Evolutionary conservation across 352 stramenopile species (phyloP), one percentile per base, ranked within the genome.

Genomic region (Phytophthora pisi): DNA sequence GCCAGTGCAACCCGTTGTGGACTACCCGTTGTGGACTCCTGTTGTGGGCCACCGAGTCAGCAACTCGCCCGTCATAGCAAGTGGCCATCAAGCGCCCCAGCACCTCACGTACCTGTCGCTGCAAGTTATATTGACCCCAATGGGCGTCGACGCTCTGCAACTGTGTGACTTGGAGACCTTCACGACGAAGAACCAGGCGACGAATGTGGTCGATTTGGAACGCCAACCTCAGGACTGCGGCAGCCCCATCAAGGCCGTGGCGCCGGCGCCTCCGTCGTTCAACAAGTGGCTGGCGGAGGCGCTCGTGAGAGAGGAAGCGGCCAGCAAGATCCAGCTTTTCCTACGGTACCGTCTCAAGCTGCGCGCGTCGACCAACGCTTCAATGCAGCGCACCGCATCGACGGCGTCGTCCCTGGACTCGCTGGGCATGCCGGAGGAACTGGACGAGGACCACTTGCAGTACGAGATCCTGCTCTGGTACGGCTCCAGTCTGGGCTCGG

Each of bases 401-500:
- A 77, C 69, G 4, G 42, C 55, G 16, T 80, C 72, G 20, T 72
- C 63, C 16, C 60, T 64, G 20, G 69, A 63, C 26, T 74, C 73
- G 38, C 68, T 74, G n/a, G 59, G 65, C 42, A 63, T 45, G 0
- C 63, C 16, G 2, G 69, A 70, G 1, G 75, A 83, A 43, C 64
- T 84, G 7, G 75, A 89, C 30, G 64, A 75, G 11, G 64, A 79
- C 20, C 70, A 81, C 51, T 26, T 77, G 42, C 70, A 85, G 51
- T 87, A 86, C 64, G 79, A 89, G 6, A 74, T 91, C 52, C 73
- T 89, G 23, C 70, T 91, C 8, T 90, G 79, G 81, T 79, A 91
- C 56, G 83, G 83, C 54, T 75, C 75, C 4, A 73, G 72, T 49
- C 68, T 90, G 10, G 83, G 83, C 15, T 74, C 51, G 0, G 46